phyloP scores from a whole-genome alignment of 2,329 filamentous ascomycete species.

The Beauveria pseudobassiana region DNA sequence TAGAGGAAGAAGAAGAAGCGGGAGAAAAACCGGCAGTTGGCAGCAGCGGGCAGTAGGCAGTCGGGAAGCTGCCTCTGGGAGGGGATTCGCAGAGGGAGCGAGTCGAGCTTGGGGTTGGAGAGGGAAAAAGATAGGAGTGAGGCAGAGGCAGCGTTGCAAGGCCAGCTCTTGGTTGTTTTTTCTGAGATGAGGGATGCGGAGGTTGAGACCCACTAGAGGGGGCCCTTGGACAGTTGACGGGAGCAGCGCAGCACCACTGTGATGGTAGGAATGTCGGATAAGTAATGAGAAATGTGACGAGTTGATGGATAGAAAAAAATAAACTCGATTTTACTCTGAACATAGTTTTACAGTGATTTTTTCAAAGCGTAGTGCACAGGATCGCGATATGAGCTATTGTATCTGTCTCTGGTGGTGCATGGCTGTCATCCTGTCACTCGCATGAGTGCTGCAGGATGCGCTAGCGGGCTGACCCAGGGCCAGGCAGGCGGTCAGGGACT shows the following conservation, averaged over 20 bases:
- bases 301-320: neutral
- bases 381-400: neutral
- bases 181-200: slow-evolving; percentile 14
- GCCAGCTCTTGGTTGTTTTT: slow-evolving; percentile 12
- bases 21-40: neutral
- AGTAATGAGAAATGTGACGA: neutral
- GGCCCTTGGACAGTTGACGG: neutral
- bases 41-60: neutral
- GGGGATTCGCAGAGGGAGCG: slow-evolving; percentile 2
- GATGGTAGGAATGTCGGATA: neutral
- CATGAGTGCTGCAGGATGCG: slow-evolving; percentile 1
- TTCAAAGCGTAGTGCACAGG: neutral
- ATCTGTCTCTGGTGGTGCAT: neutral
- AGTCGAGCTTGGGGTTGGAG: slow-evolving; percentile 10
- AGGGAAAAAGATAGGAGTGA: slow-evolving; percentile 7
- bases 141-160: slow-evolving; percentile 4
- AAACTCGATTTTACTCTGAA: neutral
- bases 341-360: neutral
- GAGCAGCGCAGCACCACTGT: neutral
- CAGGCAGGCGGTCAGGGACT: too few relatives aligned
- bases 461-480: slow-evolving; percentile 2
- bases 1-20: neutral
- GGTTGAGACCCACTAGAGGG: slow-evolving; percentile 11
- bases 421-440: slow-evolving; percentile 4
- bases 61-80: slow-evolving; percentile 3